A percentile compares a stretch with the other conserved stretches of the same genome.
These are phyloP conservation scores for Aegilops longissima DNA, from an alignment of 176 grass and related monocot species.

Conservation along the genomic window DNA sequence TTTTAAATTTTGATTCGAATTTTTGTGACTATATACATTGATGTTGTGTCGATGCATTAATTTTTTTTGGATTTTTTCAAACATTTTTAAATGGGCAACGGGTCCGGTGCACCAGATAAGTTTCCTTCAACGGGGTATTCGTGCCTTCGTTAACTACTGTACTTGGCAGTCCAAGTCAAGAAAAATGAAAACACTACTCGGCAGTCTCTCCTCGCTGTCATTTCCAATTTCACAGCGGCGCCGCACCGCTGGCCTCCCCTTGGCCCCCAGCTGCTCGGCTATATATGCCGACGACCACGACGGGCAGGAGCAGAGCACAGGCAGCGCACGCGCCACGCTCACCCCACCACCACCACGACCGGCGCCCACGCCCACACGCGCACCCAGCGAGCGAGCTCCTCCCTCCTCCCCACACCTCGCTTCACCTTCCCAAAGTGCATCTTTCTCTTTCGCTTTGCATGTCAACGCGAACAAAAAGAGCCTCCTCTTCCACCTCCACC, in stretches of 20 bases:
- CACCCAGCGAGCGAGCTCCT: not conserved
- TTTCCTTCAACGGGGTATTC: too few relatives aligned
- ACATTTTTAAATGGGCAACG: too few relatives aligned
- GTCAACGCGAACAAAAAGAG: conserved; percentile 69
- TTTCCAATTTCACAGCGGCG: not conserved
- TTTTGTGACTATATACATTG: too few relatives aligned
- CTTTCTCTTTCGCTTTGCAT: conserved; percentile 39
- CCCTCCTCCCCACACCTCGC: not conserved
- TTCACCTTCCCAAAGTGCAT: conserved; percentile 11
- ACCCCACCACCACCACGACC: not conserved
- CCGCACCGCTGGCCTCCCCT: too few relatives aligned
- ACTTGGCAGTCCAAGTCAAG: too few relatives aligned
- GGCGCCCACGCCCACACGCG: not conserved
- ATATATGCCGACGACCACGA: not conserved
- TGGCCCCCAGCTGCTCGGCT: not conserved
- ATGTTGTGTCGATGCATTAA: too few relatives aligned
- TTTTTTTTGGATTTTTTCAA: too few relatives aligned
- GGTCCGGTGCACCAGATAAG: too few relatives aligned
- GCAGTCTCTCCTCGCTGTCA: not conserved
- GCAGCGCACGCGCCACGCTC: conserved; percentile 9
- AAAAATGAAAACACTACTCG: too few relatives aligned
- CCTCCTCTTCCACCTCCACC: conserved; percentile 16
- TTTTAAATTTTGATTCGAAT: too few relatives aligned
- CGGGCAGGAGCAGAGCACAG: not conserved
- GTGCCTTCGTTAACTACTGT: too few relatives aligned